Base-by-base conservation (phyloP, 768 basidiomycete species). In the Amanita polypyramis region DNA sequence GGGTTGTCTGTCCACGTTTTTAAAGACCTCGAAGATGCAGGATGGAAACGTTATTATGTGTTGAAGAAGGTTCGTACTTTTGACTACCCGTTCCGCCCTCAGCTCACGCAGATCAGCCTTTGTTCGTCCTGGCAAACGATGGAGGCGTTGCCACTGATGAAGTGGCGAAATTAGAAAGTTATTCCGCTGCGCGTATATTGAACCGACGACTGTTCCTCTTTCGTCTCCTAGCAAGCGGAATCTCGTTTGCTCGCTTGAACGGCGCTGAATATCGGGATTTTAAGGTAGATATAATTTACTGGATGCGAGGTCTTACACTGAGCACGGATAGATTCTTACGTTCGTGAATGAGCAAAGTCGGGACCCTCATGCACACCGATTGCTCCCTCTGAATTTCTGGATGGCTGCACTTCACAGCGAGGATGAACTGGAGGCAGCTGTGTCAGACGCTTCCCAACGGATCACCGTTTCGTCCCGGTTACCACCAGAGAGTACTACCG, bases 91-190 rank as follows among this genome's bases (percentile, higher is more conserved):
- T 37, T 37, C 29, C 23, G 40, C 30, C 5, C 20, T 38, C 38
- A 17, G 21, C 32, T 27, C 17, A 21, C 34, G 29, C 11, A 25
- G 11, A 29, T 25, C 51, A 83, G 79, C 82, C 84, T 1, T 82
- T 85, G 80, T 83, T 82, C 48, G 67, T 76, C 23, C 65, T 85
- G 62, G 63, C 68, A 15, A 73, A 76, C 50, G 80, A 80, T 46
- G 80, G 77, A 6, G 74, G 69, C 6, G 38, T 60, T 3, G 49
- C 55, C 3, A 48, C 55, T 3, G 49, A 55, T 0, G 38, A 49
- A 20, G n/a, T 39, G 10, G 39, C 30, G 11, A 19, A 33, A 11
- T 15, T 33, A n/a, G 21, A 34, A 38, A 49, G 58, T 6, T 52
- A 54, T 17, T 35, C 42, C 5, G 45, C 46, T 19, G 54, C 37